These are phyloP conservation scores for Cytospora piceicola DNA, from an alignment of 2,329 filamentous ascomycete genomes.

Conservation along the genomic window DNA sequence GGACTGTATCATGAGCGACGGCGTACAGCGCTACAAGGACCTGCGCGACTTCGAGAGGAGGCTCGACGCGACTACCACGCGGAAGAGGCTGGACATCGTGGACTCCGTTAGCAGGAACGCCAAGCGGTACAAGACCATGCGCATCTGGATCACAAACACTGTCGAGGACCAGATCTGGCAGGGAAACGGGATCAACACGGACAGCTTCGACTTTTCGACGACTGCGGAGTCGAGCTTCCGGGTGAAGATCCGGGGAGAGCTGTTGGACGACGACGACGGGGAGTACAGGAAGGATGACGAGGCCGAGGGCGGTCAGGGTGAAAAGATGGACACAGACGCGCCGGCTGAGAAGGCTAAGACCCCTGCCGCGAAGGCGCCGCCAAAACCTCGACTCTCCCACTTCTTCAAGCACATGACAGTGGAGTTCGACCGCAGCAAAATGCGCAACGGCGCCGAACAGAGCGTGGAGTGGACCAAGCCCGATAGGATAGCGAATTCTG, in stretches of 20 bases:
- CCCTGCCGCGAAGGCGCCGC: conserved; percentile 44
- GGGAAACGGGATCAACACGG: conserved; percentile 65
- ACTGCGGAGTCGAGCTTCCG: conserved; percentile 79
- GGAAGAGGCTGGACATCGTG: conserved; percentile 88
- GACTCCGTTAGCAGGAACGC: conserved; percentile 76
- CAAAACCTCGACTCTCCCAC: conserved; percentile 66
- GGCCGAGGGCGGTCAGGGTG: conserved; percentile 52
- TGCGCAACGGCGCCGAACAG: conserved; percentile 57
- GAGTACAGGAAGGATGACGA: conserved; percentile 53
- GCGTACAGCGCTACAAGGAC: conserved; percentile 79
- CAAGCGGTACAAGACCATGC: conserved; percentile 82
- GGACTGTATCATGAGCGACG: conserved; percentile 79
- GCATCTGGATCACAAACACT: conserved; percentile 94
- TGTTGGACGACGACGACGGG: conserved; percentile 72
- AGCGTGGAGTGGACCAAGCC: conserved; percentile 88
- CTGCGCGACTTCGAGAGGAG: conserved; percentile 85
- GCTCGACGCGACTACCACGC: conserved; percentile 89
- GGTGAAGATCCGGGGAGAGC: conserved; percentile 87
- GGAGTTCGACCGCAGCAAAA: conserved; percentile 69
- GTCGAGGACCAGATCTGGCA: conserved; percentile 96
- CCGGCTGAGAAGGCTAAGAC: conserved; percentile 43
- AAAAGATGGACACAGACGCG: conserved; percentile 40
- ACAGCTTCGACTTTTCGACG: conserved; percentile 81
- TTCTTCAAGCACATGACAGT: conserved; percentile 83
- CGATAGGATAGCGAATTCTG: conserved; percentile 52